A percentile compares a stretch with the other conserved stretches of the same genome.
These are phyloP conservation scores for Starmerella vitae DNA, from an alignment of 805 yeast species.

Conservation along the genomic window DNA sequence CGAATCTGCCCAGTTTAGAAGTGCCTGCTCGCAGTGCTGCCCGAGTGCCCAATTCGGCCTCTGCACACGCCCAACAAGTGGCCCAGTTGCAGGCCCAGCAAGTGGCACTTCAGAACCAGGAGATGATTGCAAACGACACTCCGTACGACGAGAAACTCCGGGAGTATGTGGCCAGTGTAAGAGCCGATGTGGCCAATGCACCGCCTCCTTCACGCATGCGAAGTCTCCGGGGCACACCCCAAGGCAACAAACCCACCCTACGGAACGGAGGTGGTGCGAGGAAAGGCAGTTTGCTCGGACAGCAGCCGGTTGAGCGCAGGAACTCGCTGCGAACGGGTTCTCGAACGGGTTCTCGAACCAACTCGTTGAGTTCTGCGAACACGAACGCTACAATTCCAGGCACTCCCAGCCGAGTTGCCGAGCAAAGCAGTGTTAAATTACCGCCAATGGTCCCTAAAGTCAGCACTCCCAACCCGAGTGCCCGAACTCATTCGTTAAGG, in stretches of 20 bases:
- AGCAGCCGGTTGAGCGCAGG: slow-evolving; percentile 1
- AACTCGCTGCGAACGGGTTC: background rate
- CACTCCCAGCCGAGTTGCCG: background rate
- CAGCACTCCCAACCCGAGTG: background rate
- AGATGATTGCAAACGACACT: background rate
- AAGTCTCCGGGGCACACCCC: slow-evolving; percentile 2
- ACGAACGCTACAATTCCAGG: background rate
- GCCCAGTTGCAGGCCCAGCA: background rate
- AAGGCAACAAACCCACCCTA: slow-evolving; percentile 8
- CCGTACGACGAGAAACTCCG: background rate
- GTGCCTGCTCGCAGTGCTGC: slow-evolving; percentile 10
- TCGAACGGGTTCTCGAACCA: background rate
- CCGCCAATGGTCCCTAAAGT: background rate
- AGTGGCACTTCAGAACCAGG: background rate
- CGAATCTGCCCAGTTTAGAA: background rate
- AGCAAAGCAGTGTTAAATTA: background rate
- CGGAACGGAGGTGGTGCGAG: slow-evolving; percentile 3
- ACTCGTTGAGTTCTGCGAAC: background rate
- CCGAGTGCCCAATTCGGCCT: slow-evolving; percentile 2
- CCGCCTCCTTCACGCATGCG: slow-evolving; percentile 6
- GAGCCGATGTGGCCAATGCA: background rate
- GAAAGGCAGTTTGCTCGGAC: slow-evolving; percentile 9
- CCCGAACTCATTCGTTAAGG: slow-evolving; percentile 16
- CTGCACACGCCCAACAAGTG: slow-evolving; percentile 1
- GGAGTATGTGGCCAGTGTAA: background rate